A percentile compares a stretch with the other conserved stretches of the same genome.
phyloP scores from a whole-genome alignment of 106 monocot species.

The Vanilla planifolia region DNA sequence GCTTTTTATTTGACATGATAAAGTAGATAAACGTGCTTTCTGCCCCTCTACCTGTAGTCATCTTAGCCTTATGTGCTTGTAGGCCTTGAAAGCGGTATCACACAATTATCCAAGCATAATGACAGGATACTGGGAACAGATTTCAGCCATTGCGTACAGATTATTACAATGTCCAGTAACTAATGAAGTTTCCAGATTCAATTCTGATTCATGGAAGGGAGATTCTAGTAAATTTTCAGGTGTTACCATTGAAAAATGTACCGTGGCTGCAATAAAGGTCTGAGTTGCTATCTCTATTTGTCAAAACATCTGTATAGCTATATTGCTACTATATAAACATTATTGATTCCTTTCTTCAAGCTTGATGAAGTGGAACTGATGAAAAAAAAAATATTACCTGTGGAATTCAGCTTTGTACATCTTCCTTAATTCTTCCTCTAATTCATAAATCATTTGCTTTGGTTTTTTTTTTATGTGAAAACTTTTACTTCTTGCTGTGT shows the following conservation, averaged over 20 bases:
- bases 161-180: slow-evolving; percentile 18
- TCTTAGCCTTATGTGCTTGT: slow-evolving; percentile 13
- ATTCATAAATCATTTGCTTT: no score
- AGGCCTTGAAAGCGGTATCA: slow-evolving; percentile 56
- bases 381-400: no score
- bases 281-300: neutral
- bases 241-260: slow-evolving; percentile 40
- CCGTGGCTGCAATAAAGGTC: slow-evolving; percentile 64
- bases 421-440: no score
- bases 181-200: slow-evolving; percentile 26
- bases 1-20: neutral
- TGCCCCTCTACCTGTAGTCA: neutral
- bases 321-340: no score
- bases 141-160: slow-evolving; percentile 36
- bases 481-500: no score
- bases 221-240: slow-evolving; percentile 28
- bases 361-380: no score
- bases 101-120: slow-evolving; percentile 66
- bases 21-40: neutral
- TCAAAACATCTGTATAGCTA: no score
- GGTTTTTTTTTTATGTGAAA: no score
- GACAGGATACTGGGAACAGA: slow-evolving; percentile 36
- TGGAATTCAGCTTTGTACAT: no score
- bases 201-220: slow-evolving; percentile 26
- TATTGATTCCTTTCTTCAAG: no score